Evolutionary conservation across 768 basidiomycete species (phyloP).

Genomic region (Baorangia bicolor): DNA sequence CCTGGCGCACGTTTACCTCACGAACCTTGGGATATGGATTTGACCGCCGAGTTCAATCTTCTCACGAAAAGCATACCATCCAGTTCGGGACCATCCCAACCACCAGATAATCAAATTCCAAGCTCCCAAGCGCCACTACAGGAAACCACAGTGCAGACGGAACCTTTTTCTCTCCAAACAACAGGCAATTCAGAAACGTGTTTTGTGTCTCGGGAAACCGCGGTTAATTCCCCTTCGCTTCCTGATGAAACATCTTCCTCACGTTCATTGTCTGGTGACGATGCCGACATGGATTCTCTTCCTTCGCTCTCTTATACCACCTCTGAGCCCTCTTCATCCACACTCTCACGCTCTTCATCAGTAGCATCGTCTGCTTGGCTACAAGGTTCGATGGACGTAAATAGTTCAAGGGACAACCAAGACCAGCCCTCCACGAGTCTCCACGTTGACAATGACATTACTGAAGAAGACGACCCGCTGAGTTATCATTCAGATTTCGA

Average conservation of each 20-base stretch:
- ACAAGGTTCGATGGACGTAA: conserved; percentile 18
- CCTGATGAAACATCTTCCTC: conserved; percentile 22
- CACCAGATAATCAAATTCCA: neutral
- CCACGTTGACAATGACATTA: conserved; percentile 4
- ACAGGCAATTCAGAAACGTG: conserved; percentile 3
- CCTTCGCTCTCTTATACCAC: conserved; percentile 34
- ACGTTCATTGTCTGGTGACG: conserved; percentile 22
- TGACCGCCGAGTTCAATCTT: conserved; percentile 14
- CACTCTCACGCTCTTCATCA: conserved; percentile 46
- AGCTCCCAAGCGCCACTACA: neutral
- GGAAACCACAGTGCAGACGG: neutral
- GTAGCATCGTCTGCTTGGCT: conserved; percentile 35
- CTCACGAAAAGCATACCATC: neutral
- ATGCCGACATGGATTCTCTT: conserved; percentile 33
- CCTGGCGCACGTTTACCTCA: conserved; percentile 43
- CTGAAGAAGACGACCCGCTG: conserved; percentile 31
- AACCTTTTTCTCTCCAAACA: neutral
- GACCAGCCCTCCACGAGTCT: neutral
- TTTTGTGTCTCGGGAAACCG: conserved; percentile 8
- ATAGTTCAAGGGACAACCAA: conserved; percentile 17
- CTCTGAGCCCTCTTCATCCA: conserved; percentile 34
- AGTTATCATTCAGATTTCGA: conserved; percentile 38
- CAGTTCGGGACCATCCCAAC: neutral
- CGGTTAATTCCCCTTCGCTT: conserved; percentile 7
- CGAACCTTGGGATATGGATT: conserved; percentile 40